Percentiles rank a stretch among this genome's conserved stretches.
Conservation (phyloP, 1,284 basidiomycete species). For the Microbotryum violaceum region DNA sequence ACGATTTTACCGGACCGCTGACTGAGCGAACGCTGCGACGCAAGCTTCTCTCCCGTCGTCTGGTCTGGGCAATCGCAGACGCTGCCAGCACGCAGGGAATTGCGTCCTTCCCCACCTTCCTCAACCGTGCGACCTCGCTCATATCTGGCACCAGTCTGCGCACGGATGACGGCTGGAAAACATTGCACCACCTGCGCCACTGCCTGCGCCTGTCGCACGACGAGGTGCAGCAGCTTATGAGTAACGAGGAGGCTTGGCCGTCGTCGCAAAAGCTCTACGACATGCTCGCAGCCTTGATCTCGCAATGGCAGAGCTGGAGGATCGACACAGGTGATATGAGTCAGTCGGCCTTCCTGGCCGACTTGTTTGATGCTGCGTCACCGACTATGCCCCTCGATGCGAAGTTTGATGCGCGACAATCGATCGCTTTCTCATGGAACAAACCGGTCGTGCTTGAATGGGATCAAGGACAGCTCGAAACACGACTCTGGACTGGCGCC, state of each 20-base stretch:
- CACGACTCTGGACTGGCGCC: slow-evolving; percentile 10
- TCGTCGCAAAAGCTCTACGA: neutral
- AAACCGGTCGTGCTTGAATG: slow-evolving; percentile 6
- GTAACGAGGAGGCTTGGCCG: neutral
- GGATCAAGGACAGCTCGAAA: slow-evolving; percentile 4
- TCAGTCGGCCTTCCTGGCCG: slow-evolving; percentile 10
- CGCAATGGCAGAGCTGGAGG: slow-evolving; percentile 26
- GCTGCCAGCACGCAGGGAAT: slow-evolving; percentile 25
- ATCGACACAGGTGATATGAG: slow-evolving; percentile 23
- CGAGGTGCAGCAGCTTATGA: neutral
- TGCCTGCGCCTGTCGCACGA: slow-evolving; percentile 1
- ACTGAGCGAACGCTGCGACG: slow-evolving; percentile 12
- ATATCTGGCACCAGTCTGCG: slow-evolving; percentile 59
- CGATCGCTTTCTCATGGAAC: slow-evolving; percentile 3
- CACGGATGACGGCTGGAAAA: slow-evolving; percentile 57
- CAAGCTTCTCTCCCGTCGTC: slow-evolving; percentile 8
- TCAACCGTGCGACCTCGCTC: slow-evolving; percentile 70
- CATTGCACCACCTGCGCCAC: slow-evolving; percentile 62
- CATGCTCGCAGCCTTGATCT: slow-evolving; percentile 8
- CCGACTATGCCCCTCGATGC: neutral
- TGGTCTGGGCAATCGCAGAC: slow-evolving; percentile 30
- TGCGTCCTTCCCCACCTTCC: slow-evolving; percentile 55
- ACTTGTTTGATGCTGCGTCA: slow-evolving; percentile 5
- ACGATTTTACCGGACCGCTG: slow-evolving; percentile 13
- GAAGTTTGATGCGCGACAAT: neutral